These are phyloP conservation scores for Auricularia cornea DNA, from an alignment of 768 basidiomycete species.

Conservation along the genomic window DNA sequence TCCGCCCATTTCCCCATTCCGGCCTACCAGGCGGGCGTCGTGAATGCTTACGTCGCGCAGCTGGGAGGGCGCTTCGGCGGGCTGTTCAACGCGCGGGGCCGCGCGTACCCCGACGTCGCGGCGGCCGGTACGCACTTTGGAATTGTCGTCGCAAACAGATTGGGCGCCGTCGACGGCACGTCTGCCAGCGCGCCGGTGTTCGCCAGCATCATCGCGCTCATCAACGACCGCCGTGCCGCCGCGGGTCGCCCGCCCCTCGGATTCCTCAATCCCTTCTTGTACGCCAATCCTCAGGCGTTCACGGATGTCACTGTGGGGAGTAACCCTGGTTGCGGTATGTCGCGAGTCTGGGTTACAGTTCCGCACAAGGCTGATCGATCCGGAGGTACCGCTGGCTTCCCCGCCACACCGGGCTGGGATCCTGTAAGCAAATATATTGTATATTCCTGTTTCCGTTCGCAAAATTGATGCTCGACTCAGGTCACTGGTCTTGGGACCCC, in stretches of 20 bases:
- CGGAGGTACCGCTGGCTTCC: no score
- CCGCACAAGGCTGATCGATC: neutral
- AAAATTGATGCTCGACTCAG: no score
- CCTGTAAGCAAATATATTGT: no score
- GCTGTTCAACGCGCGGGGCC: conserved; percentile 1
- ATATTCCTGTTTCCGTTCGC: no score
- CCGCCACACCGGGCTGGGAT: no score
- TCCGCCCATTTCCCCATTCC: conserved; percentile 9
- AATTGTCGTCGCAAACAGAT: neutral
- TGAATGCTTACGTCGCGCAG: no score
- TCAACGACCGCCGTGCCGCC: conserved; percentile 11
- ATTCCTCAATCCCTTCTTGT: conserved; percentile 8
- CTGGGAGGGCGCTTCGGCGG: no score
- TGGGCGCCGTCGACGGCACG: conserved; percentile 7
- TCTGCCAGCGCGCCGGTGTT: conserved; percentile 6
- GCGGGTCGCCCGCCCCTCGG: conserved; percentile 2
- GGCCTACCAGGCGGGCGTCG: conserved; percentile 2
- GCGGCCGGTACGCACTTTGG: conserved; percentile 7
- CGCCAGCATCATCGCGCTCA: conserved; percentile 1
- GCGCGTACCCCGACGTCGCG: conserved; percentile 16
- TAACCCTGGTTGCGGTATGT: neutral
- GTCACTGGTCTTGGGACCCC: no score
- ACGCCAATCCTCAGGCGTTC: conserved; percentile 1
- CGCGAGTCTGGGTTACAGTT: neutral
- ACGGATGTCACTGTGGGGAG: conserved; percentile 7